Base-by-base conservation (phyloP, 2,329 filamentous ascomycete genomes). In the Aspergillus versicolor region DNA sequence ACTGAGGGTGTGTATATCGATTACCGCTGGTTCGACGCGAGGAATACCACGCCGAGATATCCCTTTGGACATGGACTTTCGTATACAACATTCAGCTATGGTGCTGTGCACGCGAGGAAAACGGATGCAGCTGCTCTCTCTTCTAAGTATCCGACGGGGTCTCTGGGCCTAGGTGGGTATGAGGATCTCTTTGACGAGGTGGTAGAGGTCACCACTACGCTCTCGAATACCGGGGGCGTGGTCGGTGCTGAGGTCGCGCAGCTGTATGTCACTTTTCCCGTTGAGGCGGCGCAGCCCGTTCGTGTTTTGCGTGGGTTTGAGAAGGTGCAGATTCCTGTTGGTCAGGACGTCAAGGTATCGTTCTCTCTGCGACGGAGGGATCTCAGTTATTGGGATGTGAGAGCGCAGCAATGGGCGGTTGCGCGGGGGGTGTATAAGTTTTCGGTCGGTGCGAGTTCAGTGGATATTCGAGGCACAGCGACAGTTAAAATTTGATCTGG, bases 1-100 rank as follows among this genome's bases (percentile, higher is more conserved):
- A 46, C 70, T 4, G 82, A 84, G 61, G 77, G 81, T 0, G 70
- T 81, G 0, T 73, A 81, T 37, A 82, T 83, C 54, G 82, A 84
- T 62, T 84, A 84, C 63, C 76, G 79, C 32, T 76, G 81, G 54
- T 82, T 84, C 54, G 80, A 84, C 60, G 56, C 61, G 2, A 49
- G 72, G 2, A 70, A 70, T 9, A 73, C 75, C 32, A 66, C 67
- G 1, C 73, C 74, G 0, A 65, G 65, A 0, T 77, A 70, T 34
- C 69, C 72, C 45, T 77, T 78, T 38, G 75, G 75, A 3, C 75
- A 63, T 34, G 70, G 71, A 5, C 51, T 73, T 5, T 67, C 67
- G 0, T 73, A 73, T 47, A 69, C 69, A 0, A 64, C 56, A 2
- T 70, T 68, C 17, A 42, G 46, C 0, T 68, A 66, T 7, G 30